Conservation (phyloP, 306 rosid genomes). For the Prunus fruticosa region DNA sequence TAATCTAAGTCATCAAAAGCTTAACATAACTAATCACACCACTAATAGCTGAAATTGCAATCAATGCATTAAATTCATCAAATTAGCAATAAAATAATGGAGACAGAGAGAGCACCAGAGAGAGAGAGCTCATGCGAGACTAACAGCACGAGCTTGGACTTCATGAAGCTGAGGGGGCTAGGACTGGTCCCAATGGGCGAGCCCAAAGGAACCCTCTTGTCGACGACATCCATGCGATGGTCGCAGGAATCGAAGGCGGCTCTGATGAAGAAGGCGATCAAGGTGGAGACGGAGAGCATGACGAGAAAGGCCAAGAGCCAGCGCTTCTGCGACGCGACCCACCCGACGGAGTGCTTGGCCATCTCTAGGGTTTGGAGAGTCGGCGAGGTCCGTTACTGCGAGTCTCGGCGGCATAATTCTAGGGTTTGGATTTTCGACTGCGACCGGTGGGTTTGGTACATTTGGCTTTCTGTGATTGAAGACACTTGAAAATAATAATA, state of each 20-base stretch:
- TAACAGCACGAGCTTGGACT: slow-evolving; percentile 79
- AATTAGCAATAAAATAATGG: neutral
- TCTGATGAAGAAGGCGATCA: slow-evolving; percentile 53
- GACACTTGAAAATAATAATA: neutral
- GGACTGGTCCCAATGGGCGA: slow-evolving; percentile 23
- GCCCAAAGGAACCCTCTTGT: slow-evolving; percentile 15
- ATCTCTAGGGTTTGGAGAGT: slow-evolving; percentile 8
- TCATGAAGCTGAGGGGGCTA: slow-evolving; percentile 65
- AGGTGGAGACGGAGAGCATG: slow-evolving; percentile 32
- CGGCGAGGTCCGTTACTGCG: neutral
- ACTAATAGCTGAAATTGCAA: neutral
- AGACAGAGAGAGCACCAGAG: slow-evolving; percentile 44
- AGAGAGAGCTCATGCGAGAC: slow-evolving; percentile 88
- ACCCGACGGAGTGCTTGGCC: slow-evolving; percentile 38
- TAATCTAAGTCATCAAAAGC: neutral
- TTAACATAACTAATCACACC: neutral
- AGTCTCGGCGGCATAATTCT: slow-evolving; percentile 8
- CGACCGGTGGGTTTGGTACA: slow-evolving; percentile 17
- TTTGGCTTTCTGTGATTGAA: slow-evolving; percentile 16
- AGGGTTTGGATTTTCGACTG: slow-evolving; percentile 23
- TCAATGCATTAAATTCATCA: neutral
- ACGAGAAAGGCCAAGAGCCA: slow-evolving; percentile 37
- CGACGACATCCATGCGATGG: slow-evolving; percentile 24
- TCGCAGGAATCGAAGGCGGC: slow-evolving; percentile 52
- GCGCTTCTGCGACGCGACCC: slow-evolving; percentile 36